phyloP scores from a whole-genome alignment of 192 early-diverging fungal genomes.

The Coemansia sp. region DNA sequence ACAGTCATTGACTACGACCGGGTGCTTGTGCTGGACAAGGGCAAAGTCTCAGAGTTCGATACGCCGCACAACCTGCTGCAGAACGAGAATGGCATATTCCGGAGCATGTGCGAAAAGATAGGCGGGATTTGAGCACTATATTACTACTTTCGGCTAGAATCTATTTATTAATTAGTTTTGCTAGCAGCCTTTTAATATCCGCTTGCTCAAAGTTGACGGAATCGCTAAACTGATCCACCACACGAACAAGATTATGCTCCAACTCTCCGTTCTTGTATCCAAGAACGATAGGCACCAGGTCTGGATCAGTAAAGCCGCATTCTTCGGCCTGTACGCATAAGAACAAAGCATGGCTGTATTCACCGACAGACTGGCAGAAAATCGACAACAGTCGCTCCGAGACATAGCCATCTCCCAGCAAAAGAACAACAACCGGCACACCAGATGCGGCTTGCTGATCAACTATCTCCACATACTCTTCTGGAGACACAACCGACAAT shows the following conservation, averaged over 20 bases:
- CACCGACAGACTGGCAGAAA: constrained; percentile 10
- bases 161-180: constrained; percentile 12
- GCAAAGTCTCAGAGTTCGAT: no score
- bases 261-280: constrained; percentile 39
- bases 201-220: constrained; percentile 23
- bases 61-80: no score
- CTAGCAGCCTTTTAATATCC: constrained; percentile 27
- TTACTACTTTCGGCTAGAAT: not conserved
- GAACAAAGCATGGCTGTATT: constrained; percentile 27
- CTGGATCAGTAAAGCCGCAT: constrained; percentile 38
- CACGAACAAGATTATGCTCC: constrained; percentile 44
- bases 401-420: constrained; percentile 15
- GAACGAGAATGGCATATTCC: constrained; percentile 34
- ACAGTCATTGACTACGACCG: no score
- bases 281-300: constrained; percentile 38
- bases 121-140: constrained; percentile 61
- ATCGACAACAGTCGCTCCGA: constrained; percentile 21
- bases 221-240: constrained; percentile 29
- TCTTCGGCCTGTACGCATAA: constrained; percentile 36
- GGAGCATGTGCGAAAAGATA: constrained; percentile 75
- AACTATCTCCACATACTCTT: constrained; percentile 48
- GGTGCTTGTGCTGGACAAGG: no score
- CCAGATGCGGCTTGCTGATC: constrained; percentile 26
- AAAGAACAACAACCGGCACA: constrained; percentile 8
- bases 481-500: constrained; percentile 26